Conservation (phyloP, 306 rosid genomes). For the Begonia loranthoides region DNA sequence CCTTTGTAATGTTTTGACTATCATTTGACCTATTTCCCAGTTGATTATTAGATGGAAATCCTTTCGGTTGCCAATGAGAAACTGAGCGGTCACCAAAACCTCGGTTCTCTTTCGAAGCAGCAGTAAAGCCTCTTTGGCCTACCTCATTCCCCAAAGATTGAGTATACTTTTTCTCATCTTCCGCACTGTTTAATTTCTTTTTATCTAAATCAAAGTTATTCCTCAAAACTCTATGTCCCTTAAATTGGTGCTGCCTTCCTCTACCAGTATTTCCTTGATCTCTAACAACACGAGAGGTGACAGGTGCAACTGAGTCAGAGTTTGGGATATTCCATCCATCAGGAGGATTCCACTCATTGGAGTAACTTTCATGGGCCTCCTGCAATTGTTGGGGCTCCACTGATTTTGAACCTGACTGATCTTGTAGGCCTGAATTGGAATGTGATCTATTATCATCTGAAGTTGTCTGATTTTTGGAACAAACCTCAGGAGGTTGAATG, state of each 20-base stretch:
- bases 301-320: slow-evolving; percentile 27
- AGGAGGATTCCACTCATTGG: slow-evolving; percentile 29
- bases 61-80: slow-evolving; percentile 85
- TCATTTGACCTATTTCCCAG: slow-evolving; percentile 22
- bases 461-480: slow-evolving; percentile 27
- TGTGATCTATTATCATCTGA: slow-evolving; percentile 27
- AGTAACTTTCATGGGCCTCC: slow-evolving; percentile 30
- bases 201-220: slow-evolving; percentile 41
- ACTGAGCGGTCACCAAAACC: slow-evolving; percentile 41
- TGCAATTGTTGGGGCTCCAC: slow-evolving; percentile 22
- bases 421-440: slow-evolving; percentile 35
- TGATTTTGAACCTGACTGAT: slow-evolving; percentile 20
- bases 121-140: slow-evolving; percentile 25
- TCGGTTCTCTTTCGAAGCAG: slow-evolving; percentile 45
- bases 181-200: slow-evolving; percentile 25
- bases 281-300: slow-evolving; percentile 22
- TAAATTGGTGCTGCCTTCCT: slow-evolving; percentile 37
- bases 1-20: slow-evolving; percentile 22
- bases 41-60: slow-evolving; percentile 27
- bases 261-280: slow-evolving; percentile 42
- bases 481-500: slow-evolving; percentile 12
- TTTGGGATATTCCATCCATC: slow-evolving; percentile 33
- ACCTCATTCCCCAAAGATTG: slow-evolving; percentile 26
- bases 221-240: slow-evolving; percentile 44
- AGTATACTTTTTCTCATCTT: slow-evolving; percentile 23